Conservation (phyloP, 257 asterid species). For the Nicotiana noctiflora region DNA sequence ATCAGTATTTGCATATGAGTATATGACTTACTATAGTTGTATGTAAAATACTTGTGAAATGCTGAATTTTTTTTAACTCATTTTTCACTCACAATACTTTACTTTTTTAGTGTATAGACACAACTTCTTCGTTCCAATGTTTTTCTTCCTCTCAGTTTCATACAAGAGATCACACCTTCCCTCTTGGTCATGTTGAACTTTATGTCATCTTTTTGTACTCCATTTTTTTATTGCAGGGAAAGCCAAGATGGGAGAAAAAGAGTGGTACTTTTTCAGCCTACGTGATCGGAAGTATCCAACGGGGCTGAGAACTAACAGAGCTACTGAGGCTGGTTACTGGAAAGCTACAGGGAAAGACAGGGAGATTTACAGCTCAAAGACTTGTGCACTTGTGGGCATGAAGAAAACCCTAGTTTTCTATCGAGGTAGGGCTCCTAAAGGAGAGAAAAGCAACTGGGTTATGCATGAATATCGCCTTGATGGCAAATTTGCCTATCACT, state of each 20-base stretch:
- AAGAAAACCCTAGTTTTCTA: slow-evolving; percentile 97
- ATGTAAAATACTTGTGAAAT: not conserved
- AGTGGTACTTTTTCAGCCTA: slow-evolving; percentile 88
- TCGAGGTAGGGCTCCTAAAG: slow-evolving; percentile 81
- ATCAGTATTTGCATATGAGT: no score
- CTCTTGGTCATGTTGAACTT: not conserved
- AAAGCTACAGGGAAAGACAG: slow-evolving; percentile 93
- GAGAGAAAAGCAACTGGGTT: slow-evolving; percentile 87
- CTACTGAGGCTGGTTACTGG: slow-evolving; percentile 96
- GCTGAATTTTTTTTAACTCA: not conserved
- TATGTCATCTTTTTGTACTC: not conserved
- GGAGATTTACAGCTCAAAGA: slow-evolving; percentile 69
- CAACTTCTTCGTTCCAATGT: not conserved
- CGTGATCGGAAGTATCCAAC: slow-evolving; percentile 87
- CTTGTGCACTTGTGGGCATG: slow-evolving; percentile 76
- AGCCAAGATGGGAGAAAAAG: slow-evolving; percentile 90
- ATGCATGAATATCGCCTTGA: slow-evolving; percentile 94
- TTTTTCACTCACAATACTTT: not conserved
- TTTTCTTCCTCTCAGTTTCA: not conserved
- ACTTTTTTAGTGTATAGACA: not conserved
- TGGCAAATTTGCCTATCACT: slow-evolving; percentile 75
- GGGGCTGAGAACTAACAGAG: slow-evolving; percentile 83
- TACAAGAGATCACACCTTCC: not conserved
- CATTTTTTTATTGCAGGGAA: slow-evolving; percentile 23
- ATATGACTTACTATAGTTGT: not conserved